Evolutionary conservation across 306 rosid genomes (phyloP).

Genomic region (Cicer chorassanicum): DNA sequence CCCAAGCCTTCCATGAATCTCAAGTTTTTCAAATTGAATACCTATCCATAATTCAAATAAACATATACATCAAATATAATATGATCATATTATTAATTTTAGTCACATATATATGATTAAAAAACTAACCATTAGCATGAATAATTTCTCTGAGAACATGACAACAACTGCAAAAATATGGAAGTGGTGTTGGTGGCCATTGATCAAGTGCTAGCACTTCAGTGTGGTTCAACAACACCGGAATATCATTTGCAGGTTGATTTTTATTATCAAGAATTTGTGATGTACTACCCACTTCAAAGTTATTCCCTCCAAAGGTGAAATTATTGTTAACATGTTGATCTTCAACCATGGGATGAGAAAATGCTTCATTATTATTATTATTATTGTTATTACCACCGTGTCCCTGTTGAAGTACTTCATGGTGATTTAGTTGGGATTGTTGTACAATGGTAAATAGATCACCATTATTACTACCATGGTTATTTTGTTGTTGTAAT

Average conservation of each 20-base stretch:
- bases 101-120: background rate
- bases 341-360: slow-evolving; percentile 35
- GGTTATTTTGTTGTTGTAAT: background rate
- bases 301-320: slow-evolving; percentile 7
- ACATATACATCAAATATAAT: background rate
- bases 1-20: slow-evolving; percentile 77
- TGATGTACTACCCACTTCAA: slow-evolving; percentile 33
- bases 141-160: slow-evolving; percentile 67
- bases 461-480: background rate
- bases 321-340: background rate
- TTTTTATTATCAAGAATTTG: background rate
- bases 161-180: slow-evolving; percentile 66
- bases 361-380: background rate
- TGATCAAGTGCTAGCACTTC: background rate
- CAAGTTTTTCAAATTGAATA: slow-evolving; percentile 52
- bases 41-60: slow-evolving; percentile 46
- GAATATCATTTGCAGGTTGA: background rate
- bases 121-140: slow-evolving; percentile 56
- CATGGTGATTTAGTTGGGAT: background rate
- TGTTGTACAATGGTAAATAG: no score
- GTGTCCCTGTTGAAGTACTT: background rate
- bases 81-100: no score
- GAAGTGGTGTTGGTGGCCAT: slow-evolving; percentile 51
- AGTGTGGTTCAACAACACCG: background rate
- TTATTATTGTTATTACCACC: no score